These are phyloP conservation scores for Apiotrichum sp. DNA, from an alignment of 1,284 basidiomycete genomes.

Conservation along the genomic window DNA sequence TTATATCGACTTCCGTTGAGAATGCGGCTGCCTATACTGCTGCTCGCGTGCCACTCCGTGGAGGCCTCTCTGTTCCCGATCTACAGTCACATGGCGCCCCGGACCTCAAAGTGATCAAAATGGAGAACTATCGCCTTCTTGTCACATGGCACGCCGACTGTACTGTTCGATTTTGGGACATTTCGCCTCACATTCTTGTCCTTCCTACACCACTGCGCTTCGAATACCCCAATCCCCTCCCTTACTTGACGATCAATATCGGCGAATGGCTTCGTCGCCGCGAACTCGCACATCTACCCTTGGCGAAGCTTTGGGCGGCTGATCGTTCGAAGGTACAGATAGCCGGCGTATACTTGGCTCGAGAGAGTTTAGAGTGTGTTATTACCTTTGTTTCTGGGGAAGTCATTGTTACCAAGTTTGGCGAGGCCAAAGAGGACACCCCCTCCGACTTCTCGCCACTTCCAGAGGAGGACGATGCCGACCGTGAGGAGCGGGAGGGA, in stretches of 20 bases:
- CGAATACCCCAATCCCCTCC: constrained; percentile 57
- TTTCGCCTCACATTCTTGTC: constrained; percentile 61
- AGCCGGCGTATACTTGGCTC: constrained; percentile 56
- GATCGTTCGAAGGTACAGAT: constrained; percentile 48
- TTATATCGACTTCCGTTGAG: constrained; percentile 37
- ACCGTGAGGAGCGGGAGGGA: constrained; percentile 16
- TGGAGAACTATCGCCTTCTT: constrained; percentile 63
- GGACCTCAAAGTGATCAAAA: constrained; percentile 39
- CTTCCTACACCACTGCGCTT: constrained; percentile 50
- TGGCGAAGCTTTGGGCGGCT: constrained; percentile 40
- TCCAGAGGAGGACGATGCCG: neutral
- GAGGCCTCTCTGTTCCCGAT: constrained; percentile 44
- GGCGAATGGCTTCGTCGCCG: constrained; percentile 49
- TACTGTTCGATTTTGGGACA: constrained; percentile 52
- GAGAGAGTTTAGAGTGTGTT: constrained; percentile 62
- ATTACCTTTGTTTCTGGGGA: constrained; percentile 62
- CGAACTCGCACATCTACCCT: constrained; percentile 35
- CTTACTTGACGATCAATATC: constrained; percentile 59
- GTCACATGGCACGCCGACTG: constrained; percentile 61
- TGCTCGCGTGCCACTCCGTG: constrained; percentile 39
- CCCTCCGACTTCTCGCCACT: too few relatives aligned
- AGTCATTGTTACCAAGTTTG: constrained; percentile 58
- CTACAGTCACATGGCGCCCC: constrained; percentile 41
- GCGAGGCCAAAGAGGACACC: constrained; percentile 26
- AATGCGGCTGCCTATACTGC: constrained; percentile 19